phyloP scores from a whole-genome alignment of 1,284 basidiomycete species.

The Apiotrichum sp. region DNA sequence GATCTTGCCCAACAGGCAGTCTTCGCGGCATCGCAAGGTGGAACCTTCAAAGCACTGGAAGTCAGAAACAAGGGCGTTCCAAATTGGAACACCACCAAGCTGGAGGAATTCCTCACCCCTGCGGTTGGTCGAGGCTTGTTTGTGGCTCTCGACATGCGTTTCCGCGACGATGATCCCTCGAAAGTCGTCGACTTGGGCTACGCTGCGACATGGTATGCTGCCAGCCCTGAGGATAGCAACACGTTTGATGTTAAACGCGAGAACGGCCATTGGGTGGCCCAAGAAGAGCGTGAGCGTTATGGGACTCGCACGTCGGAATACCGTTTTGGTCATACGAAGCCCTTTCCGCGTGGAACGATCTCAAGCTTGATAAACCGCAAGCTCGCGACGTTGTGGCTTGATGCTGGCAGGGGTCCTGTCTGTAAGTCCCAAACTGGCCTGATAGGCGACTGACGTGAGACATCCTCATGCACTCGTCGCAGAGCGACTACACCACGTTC shows the following conservation, averaged over 20 bases:
- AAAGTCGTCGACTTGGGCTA: constrained; percentile 16
- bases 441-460: constrained; percentile 13
- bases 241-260: constrained; percentile 27
- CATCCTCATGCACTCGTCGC: constrained; percentile 28
- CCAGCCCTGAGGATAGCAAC: constrained; percentile 4
- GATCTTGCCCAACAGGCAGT: constrained; percentile 34
- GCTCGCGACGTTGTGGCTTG: constrained; percentile 23
- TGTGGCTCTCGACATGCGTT: constrained; percentile 30
- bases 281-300: constrained; percentile 19
- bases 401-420: constrained; percentile 30
- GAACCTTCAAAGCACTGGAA: not conserved
- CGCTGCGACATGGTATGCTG: constrained; percentile 12
- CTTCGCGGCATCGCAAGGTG: constrained; percentile 18
- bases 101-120: not conserved
- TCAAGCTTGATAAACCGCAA: constrained; percentile 19
- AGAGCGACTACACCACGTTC: constrained; percentile 16
- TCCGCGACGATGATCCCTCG: not conserved
- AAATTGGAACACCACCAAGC: not conserved
- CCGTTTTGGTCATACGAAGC: constrained; percentile 28
- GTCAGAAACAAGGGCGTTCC: not conserved
- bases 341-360: constrained; percentile 17
- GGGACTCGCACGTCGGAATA: constrained; percentile 12
- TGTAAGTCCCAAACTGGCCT: constrained; percentile 19
- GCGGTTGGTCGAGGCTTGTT: constrained; percentile 35
- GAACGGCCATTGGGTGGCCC: constrained; percentile 34